A percentile compares a stretch with the other conserved stretches of the same genome.
Conservation (phyloP, 1,284 basidiomycete genomes). For the Phellinidium pouzarii region DNA sequence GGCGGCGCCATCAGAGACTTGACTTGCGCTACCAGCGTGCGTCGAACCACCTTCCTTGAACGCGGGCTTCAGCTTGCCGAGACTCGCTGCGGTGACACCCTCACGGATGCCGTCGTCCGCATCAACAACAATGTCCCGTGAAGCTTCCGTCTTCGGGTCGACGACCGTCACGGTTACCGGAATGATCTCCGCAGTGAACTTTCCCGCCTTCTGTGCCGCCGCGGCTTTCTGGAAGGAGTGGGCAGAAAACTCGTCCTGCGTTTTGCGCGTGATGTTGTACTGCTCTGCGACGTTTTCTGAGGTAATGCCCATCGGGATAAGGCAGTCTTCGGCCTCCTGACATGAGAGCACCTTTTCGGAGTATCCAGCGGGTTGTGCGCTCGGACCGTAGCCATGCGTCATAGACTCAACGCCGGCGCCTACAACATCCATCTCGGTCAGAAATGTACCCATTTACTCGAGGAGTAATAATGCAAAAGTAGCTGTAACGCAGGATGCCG, state of each 20-base stretch:
- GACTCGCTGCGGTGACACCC: conserved; percentile 83
- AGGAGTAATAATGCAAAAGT: too few relatives aligned
- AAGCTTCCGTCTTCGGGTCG: conserved; percentile 84
- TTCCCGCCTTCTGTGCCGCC: conserved; percentile 83
- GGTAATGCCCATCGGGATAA: conserved; percentile 95
- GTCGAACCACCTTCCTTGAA: conserved; percentile 88
- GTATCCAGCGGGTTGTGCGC: conserved; percentile 64
- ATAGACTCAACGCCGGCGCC: conserved; percentile 95
- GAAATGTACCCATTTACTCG: neutral
- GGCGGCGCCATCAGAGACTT: conserved; percentile 96
- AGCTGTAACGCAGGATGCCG: too few relatives aligned
- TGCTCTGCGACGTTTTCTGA: conserved; percentile 92
- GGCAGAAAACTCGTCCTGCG: conserved; percentile 85
- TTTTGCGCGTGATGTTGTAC: conserved; percentile 65
- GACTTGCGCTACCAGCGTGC: conserved; percentile 91
- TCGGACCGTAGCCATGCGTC: conserved; percentile 80
- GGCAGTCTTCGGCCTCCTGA: conserved; percentile 84
- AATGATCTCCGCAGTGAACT: conserved; percentile 90
- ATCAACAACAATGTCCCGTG: conserved; percentile 74
- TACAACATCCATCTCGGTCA: conserved; percentile 26
- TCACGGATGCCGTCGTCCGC: conserved; percentile 89
- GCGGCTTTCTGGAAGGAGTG: conserved; percentile 84
- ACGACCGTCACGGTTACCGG: conserved; percentile 71
- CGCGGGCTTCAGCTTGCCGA: conserved; percentile 90
- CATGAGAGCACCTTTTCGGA: conserved; percentile 77